These are phyloP conservation scores for Tieghemiomyces parasiticus DNA, from an alignment of 192 early-diverging fungal genomes.

Conservation along the genomic window DNA sequence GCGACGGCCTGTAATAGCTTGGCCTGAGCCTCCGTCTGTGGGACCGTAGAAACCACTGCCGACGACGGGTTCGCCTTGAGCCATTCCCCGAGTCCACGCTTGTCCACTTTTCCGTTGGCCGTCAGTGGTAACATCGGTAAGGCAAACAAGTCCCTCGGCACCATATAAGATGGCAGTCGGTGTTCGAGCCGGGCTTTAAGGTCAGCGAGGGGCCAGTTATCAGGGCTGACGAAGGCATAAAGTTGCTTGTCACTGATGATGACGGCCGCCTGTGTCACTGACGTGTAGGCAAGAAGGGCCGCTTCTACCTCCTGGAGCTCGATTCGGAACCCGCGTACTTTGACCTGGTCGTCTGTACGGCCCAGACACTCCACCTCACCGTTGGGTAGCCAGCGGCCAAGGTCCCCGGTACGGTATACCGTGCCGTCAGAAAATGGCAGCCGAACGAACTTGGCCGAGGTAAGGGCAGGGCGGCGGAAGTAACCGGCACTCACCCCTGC, in stretches of 20 bases:
- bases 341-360: slow-evolving; percentile 30
- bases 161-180: slow-evolving; percentile 1
- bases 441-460: slow-evolving; percentile 15
- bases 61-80: not conserved
- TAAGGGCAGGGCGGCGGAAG: slow-evolving; percentile 26
- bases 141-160: not conserved
- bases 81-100: not conserved
- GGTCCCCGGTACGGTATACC: slow-evolving; percentile 5
- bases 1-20: not conserved
- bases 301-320: slow-evolving; percentile 24
- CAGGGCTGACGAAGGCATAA: not conserved
- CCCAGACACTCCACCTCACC: slow-evolving; percentile 17
- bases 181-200: not conserved
- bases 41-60: not conserved
- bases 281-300: not conserved
- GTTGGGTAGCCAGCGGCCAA: slow-evolving; percentile 7
- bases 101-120: slow-evolving; percentile 2
- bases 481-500: slow-evolving; percentile 23
- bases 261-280: not conserved
- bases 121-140: not conserved
- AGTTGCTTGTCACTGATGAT: not conserved
- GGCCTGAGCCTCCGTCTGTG: not conserved
- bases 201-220: not conserved
- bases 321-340: slow-evolving; percentile 31
- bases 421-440: slow-evolving; percentile 13